phyloP scores from a whole-genome alignment of 306 rosid species.

The Cucurbita argyrosperma region DNA sequence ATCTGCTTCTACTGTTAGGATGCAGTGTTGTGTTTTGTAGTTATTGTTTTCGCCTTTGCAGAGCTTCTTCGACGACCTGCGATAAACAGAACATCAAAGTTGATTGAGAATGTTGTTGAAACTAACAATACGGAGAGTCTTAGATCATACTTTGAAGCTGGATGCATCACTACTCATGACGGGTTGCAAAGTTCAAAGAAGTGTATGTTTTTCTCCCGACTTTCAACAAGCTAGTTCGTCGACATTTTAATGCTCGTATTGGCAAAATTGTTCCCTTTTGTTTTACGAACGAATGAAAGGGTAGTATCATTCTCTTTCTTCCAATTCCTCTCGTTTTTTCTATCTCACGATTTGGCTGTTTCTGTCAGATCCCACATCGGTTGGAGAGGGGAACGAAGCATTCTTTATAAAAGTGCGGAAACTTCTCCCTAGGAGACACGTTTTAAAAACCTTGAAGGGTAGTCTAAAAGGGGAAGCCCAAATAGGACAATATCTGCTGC shows the following conservation, averaged over 20 bases:
- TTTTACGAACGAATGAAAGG: neutral
- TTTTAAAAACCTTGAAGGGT: no score
- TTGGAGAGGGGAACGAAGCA: no score
- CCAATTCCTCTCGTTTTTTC: neutral
- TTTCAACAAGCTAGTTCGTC: neutral
- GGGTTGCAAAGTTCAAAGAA: constrained; percentile 26
- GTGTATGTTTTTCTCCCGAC: constrained; percentile 16
- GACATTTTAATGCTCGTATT: no score
- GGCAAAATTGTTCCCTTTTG: neutral
- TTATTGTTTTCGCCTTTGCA: constrained; percentile 2
- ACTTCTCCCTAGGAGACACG: no score
- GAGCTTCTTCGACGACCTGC: constrained; percentile 52
- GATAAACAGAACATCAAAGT: constrained; percentile 32
- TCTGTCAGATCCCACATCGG: no score
- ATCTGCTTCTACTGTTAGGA: neutral
- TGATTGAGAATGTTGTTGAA: constrained; percentile 30
- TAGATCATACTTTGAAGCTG: constrained; percentile 42
- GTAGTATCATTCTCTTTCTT: neutral
- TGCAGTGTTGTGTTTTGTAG: neutral
- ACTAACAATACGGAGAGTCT: constrained; percentile 49
- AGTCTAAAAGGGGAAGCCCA: no score
- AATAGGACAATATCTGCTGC: no score
- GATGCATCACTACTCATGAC: constrained; percentile 38
- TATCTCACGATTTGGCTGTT: neutral
- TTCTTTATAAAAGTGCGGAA: no score